These are phyloP conservation scores for Yamadazyma ubonensis DNA, from an alignment of 805 yeast species.

Conservation along the genomic window DNA sequence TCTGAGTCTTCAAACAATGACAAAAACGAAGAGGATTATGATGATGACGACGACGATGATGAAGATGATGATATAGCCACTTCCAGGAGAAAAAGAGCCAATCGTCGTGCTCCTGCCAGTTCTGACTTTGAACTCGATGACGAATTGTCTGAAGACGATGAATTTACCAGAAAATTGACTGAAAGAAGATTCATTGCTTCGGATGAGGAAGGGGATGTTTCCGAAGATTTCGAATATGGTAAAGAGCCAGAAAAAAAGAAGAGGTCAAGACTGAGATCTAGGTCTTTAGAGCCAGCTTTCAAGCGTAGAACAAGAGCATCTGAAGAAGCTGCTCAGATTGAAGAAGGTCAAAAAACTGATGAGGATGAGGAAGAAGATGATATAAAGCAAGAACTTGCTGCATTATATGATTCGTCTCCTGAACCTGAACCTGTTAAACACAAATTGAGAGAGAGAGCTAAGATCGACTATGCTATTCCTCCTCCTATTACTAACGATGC, in stretches of 20 bases:
- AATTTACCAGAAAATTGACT: slow-evolving; percentile 29
- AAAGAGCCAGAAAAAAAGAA: slow-evolving; percentile 13
- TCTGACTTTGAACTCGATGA: slow-evolving; percentile 24
- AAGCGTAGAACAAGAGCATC: slow-evolving; percentile 16
- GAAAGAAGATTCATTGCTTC: slow-evolving; percentile 37
- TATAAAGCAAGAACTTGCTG: slow-evolving; percentile 65
- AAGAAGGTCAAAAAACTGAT: slow-evolving; percentile 27
- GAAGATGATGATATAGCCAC: slow-evolving; percentile 14
- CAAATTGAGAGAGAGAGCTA: slow-evolving; percentile 49
- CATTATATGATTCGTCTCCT: slow-evolving; percentile 61
- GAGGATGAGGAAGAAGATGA: slow-evolving; percentile 33
- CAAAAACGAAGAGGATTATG: slow-evolving; percentile 23
- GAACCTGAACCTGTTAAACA: slow-evolving; percentile 42
- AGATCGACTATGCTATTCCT: slow-evolving; percentile 76
- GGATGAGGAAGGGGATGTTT: slow-evolving; percentile 29
- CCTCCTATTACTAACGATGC: slow-evolving; percentile 64
- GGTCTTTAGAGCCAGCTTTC: slow-evolving; percentile 22
- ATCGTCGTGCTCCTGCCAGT: slow-evolving; percentile 10
- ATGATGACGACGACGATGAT: slow-evolving; percentile 15
- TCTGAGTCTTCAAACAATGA: slow-evolving; percentile 18
- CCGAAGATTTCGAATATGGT: slow-evolving; percentile 23
- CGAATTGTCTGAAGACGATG: slow-evolving; percentile 22
- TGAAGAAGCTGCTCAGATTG: slow-evolving; percentile 1
- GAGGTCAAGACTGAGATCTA: slow-evolving; percentile 21
- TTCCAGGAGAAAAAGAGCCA: neutral